Conservation (phyloP, 2,329 filamentous ascomycete species). For the Chrysoporthe austroafricana region DNA sequence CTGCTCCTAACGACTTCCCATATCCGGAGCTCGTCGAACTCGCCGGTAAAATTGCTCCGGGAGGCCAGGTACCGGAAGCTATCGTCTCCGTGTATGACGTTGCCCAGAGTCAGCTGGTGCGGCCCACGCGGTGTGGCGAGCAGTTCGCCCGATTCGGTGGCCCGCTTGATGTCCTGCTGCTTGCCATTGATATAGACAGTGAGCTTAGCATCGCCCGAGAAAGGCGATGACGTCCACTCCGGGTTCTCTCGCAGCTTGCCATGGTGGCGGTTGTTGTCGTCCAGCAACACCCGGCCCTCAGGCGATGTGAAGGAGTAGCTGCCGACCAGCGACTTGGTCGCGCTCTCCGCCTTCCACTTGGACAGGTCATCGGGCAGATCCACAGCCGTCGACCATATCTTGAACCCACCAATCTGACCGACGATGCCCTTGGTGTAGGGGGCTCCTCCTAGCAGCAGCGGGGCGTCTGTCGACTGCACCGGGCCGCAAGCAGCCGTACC, state of each 20-base stretch:
- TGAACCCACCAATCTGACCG: background rate
- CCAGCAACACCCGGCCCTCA: background rate
- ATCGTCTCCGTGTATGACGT: background rate
- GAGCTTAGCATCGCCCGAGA: background rate
- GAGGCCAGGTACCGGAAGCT: background rate
- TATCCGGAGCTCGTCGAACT: background rate
- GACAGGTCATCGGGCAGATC: background rate
- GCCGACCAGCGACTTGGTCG: background rate
- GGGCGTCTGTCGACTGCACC: background rate
- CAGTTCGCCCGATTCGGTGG: background rate
- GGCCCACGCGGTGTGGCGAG: background rate
- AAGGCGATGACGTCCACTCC: background rate
- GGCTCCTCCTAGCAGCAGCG: background rate
- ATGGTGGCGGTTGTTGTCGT: background rate
- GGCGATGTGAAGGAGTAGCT: constrained; percentile 2
- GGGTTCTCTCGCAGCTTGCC: background rate
- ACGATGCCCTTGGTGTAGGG: background rate
- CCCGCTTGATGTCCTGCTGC: background rate
- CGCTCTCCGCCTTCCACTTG: background rate
- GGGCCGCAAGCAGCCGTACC: background rate
- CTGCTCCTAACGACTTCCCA: background rate
- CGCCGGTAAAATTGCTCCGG: background rate
- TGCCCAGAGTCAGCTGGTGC: constrained; percentile 1
- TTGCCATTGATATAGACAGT: background rate
- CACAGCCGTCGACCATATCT: constrained; percentile 1